A percentile compares a stretch with the other conserved stretches of the same genome.
Conservation (phyloP, 2,329 filamentous ascomycete genomes). For the Daldinia sp. region DNA sequence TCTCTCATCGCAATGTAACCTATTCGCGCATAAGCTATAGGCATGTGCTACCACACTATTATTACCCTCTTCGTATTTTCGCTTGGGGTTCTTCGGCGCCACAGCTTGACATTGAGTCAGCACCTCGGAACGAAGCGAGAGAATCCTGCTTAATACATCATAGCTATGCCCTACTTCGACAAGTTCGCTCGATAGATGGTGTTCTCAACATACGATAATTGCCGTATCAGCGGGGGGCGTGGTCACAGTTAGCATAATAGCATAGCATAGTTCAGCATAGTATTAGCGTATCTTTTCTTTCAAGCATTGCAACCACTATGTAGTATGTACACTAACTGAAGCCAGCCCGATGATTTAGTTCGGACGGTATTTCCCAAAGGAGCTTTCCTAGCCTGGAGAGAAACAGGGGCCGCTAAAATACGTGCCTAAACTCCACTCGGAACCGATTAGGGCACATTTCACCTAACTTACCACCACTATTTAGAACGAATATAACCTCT, state of each 20-base stretch:
- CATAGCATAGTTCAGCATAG: too few species aligned
- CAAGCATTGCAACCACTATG: not conserved
- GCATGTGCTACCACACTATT: not conserved
- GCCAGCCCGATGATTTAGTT: not conserved
- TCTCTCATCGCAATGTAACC: too few species aligned
- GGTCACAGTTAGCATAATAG: not conserved
- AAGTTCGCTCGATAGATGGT: not conserved
- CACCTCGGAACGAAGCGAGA: not conserved
- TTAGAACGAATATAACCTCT: not conserved
- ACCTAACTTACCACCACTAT: not conserved
- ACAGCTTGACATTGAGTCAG: not conserved
- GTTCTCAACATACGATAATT: constrained; percentile 3
- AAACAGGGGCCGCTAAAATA: not conserved
- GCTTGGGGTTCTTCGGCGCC: not conserved
- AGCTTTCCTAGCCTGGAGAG: not conserved
- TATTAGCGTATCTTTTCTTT: not conserved
- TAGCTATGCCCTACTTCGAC: not conserved
- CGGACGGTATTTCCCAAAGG: not conserved
- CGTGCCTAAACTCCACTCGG: not conserved
- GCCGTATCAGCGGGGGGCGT: not conserved
- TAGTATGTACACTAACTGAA: not conserved
- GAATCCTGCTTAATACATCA: not conserved
- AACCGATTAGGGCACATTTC: not conserved
- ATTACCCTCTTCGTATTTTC: not conserved
- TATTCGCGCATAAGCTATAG: not conserved